Percentiles rank a stretch among this genome's conserved stretches.
Conservation (phyloP, 129 eudicot genomes). For the Sambucus nigra region DNA sequence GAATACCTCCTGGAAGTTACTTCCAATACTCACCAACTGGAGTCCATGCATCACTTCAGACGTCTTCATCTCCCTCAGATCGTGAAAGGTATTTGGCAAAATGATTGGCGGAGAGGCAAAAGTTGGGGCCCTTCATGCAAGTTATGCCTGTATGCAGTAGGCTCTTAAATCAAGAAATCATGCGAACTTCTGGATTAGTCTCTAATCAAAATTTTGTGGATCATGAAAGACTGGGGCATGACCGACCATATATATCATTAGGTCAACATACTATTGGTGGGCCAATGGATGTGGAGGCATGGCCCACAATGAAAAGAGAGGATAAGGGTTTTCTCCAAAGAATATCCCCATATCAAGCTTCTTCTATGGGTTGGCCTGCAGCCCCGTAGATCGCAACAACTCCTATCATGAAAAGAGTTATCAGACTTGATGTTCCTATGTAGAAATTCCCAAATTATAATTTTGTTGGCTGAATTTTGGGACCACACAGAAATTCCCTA, state of each 20-base stretch:
- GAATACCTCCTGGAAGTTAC: conserved; percentile 69
- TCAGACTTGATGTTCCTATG: conserved; percentile 76
- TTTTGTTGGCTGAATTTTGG: conserved; percentile 81
- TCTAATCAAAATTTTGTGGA: conserved; percentile 42
- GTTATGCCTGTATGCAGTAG: conserved; percentile 68
- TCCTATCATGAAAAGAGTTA: conserved; percentile 62
- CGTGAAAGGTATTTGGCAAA: conserved; percentile 68
- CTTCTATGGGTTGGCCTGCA: conserved; percentile 63
- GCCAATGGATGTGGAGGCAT: conserved; percentile 44
- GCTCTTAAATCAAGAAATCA: conserved; percentile 72
- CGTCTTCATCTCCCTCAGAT: conserved; percentile 63
- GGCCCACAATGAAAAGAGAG: conserved; percentile 58
- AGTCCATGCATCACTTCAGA: conserved; percentile 47
- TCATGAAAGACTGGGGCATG: conserved; percentile 61
- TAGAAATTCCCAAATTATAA: conserved; percentile 79
- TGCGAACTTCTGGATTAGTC: conserved; percentile 42
- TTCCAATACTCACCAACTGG: conserved; percentile 78
- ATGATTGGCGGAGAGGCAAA: conserved; percentile 60
- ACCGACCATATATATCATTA: conserved; percentile 36
- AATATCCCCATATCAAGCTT: conserved; percentile 58
- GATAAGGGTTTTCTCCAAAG: conserved; percentile 59
- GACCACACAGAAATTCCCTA: conserved; percentile 87
- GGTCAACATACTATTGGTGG: conserved; percentile 55
- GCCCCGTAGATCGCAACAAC: conserved; percentile 45
- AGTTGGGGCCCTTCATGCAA: conserved; percentile 68